A percentile compares a stretch with the other conserved stretches of the same genome.
Evolutionary conservation across 352 stramenopile genomes (phyloP).

Genomic region (Phytophthora idaei): DNA sequence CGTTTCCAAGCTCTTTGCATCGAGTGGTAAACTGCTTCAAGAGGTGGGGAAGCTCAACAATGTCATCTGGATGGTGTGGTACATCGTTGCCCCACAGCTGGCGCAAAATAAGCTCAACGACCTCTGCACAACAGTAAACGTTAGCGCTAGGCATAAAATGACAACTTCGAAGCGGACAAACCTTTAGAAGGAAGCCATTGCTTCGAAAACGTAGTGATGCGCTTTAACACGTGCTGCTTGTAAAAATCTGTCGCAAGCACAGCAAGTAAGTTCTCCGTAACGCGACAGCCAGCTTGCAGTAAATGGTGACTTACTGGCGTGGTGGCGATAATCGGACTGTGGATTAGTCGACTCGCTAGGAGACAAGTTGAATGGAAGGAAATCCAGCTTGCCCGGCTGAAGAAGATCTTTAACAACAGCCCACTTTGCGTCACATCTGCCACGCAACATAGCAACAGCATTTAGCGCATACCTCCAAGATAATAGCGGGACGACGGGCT

Average conservation of each 20-base stretch:
- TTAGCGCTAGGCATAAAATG: background rate
- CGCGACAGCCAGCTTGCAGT: background rate
- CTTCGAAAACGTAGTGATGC: conserved; percentile 43
- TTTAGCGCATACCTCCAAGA: conserved; percentile 1
- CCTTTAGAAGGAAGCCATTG: conserved; percentile 38
- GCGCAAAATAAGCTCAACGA: conserved; percentile 42
- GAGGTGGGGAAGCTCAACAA: conserved; percentile 44
- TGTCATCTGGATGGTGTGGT: conserved; percentile 9
- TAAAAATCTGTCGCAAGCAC: conserved; percentile 32
- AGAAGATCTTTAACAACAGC: conserved; percentile 51
- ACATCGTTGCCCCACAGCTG: conserved; percentile 36
- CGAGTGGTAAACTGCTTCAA: conserved; percentile 32
- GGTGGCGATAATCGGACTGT: conserved; percentile 18
- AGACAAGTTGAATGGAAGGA: conserved; percentile 43
- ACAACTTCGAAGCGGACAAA: conserved; percentile 3
- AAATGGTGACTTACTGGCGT: conserved; percentile 20
- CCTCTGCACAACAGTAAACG: conserved; percentile 23
- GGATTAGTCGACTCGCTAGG: conserved; percentile 1
- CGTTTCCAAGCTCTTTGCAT: conserved; percentile 28
- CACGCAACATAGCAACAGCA: background rate
- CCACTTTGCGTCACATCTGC: conserved; percentile 51
- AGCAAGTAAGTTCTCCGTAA: conserved; percentile 12
- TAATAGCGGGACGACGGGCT: background rate
- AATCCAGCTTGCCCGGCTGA: conserved; percentile 38
- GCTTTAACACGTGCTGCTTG: conserved; percentile 41